Conservation (phyloP, 306 rosid genomes). For the Dalbergia cochinchinensis region DNA sequence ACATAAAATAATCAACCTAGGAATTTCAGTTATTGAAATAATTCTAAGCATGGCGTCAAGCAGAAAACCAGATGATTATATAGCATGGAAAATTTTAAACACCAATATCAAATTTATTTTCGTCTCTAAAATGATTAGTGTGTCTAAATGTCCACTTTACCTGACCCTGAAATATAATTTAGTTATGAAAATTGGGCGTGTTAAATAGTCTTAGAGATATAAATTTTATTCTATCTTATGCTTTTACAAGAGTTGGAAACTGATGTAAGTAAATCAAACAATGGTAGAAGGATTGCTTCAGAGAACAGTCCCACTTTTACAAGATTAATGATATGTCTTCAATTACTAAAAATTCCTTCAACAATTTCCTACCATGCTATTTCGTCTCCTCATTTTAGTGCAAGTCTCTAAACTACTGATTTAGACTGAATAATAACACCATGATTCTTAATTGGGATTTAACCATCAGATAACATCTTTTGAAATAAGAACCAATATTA, state of each 20-base stretch:
- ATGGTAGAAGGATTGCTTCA: background rate
- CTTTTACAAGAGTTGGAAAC: background rate
- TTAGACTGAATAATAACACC: background rate
- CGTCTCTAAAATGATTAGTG: slow-evolving; percentile 4
- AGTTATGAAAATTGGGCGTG: background rate
- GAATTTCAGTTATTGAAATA: slow-evolving; percentile 35
- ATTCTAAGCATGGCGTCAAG: slow-evolving; percentile 16
- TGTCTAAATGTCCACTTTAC: background rate
- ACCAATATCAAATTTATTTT: slow-evolving; percentile 8
- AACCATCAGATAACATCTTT: background rate
- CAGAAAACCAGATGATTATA: slow-evolving; percentile 20
- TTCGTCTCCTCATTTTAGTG: slow-evolving; percentile 9
- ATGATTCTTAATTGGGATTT: background rate
- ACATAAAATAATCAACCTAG: background rate
- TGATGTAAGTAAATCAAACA: slow-evolving; percentile 25
- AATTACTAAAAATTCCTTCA: slow-evolving; percentile 13
- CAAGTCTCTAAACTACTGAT: background rate
- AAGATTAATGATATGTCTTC: slow-evolving; percentile 10
- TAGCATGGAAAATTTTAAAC: background rate
- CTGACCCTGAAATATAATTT: background rate
- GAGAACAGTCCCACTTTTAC: background rate
- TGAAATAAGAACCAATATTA: background rate
- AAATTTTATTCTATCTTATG: background rate
- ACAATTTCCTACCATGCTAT: slow-evolving; percentile 2
- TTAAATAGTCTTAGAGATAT: background rate